Conservation (phyloP, 352 stramenopile genomes). For the Pythium phragmiticola region DNA sequence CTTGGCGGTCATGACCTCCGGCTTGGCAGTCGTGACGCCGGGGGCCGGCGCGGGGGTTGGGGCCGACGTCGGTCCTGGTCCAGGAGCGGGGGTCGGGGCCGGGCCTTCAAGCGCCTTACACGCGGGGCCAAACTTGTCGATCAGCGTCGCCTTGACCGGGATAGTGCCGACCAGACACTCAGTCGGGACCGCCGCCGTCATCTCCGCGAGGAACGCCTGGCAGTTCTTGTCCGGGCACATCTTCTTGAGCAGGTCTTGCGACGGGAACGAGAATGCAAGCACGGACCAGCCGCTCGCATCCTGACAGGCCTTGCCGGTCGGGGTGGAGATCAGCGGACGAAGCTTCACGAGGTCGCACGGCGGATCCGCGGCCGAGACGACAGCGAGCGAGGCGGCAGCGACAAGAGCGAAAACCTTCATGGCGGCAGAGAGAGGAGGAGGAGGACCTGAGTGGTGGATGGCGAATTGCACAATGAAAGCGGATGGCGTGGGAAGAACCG, state of each 20-base stretch:
- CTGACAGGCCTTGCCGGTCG: conserved; percentile 5
- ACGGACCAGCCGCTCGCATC: conserved; percentile 1
- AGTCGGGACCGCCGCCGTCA: conserved; percentile 14
- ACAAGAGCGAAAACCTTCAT: conserved; percentile 23
- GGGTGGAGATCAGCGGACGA: neutral
- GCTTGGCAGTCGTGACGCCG: conserved; percentile 4
- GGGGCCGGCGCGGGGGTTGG: neutral
- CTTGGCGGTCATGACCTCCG: neutral
- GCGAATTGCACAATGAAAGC: conserved; percentile 15
- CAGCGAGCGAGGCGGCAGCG: conserved; percentile 8
- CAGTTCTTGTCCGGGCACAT: conserved; percentile 29
- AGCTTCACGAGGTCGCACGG: conserved; percentile 9
- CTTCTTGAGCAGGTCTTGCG: conserved; percentile 14
- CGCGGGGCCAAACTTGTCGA: conserved; percentile 14
- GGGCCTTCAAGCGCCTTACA: neutral
- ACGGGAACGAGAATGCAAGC: conserved; percentile 6
- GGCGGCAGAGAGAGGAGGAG: neutral
- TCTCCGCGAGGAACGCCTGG: conserved; percentile 17
- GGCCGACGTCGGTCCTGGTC: neutral
- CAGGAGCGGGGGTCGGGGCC: conserved; percentile 1
- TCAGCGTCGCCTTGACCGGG: conserved; percentile 9
- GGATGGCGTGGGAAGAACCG: neutral
- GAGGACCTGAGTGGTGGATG: conserved; percentile 8
- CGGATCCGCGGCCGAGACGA: conserved; percentile 6
- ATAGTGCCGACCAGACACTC: conserved; percentile 5